Evolutionary conservation across 805 yeast species (phyloP), one percentile per base, ranked within the genome.

Genomic region (Ogataea nitratoaversa): DNA sequence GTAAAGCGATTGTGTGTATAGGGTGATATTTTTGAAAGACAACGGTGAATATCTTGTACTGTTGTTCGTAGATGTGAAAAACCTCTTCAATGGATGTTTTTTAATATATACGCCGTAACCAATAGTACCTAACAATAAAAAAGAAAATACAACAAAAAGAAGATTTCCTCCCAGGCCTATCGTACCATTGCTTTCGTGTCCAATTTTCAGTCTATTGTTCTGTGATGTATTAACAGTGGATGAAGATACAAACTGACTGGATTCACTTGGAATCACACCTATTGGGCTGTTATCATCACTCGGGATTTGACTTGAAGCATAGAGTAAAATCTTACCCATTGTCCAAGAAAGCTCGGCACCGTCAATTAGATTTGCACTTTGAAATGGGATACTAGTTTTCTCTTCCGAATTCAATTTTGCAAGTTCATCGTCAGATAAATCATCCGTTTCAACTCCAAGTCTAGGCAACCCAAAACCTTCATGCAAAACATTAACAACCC

Each of bases 311-410:
- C 90, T 76, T 0, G 95, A 79, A 0, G 96, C 96, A 59, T 80
- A 86, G 11, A 91, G 60, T 4, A 93, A 58, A 20, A 90, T 88
- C 54, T 84, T 82, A 5, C 99, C 99, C 27, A 93, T 59, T 0
- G 98, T 91, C 99, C 99, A 93, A 0, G 96, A 84, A 14, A 93
- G 67, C 50, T 93, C 99, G 4, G 79, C 77, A 2, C 95, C 96
- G 43, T 86, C 74, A 24, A 93, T 78, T 14, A 80, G 72, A 40
- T 82, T 81, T 0, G 93, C 89, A 44, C 95, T 83, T 61, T 84
- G 88, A 62, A 93, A 89, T 0, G 90, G 82, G 28, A 82, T 70
- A 54, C 71, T 66, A 41, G 61, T 45, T 2, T 41, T 41, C 36
- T 55, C 55, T 7, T 49, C 50, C 14, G 54, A 37, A 18, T 56